These are phyloP conservation scores for Solanum habrochaites DNA, from an alignment of 257 asterid species.

Conservation along the genomic window DNA sequence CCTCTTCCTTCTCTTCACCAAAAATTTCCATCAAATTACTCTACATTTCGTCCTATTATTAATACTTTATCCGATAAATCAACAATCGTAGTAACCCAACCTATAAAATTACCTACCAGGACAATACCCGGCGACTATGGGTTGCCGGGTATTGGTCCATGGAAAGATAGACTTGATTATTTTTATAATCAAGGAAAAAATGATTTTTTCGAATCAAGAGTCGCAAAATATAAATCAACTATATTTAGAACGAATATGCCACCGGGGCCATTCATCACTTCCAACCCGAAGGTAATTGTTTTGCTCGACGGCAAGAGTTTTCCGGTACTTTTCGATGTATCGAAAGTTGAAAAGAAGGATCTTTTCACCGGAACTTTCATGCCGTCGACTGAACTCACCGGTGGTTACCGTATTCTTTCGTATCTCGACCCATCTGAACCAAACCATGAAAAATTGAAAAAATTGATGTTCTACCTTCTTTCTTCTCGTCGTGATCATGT, in stretches of 20 bases:
- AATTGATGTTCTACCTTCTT: background rate
- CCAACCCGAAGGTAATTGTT: slow-evolving; percentile 22
- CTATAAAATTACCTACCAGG: slow-evolving; percentile 5
- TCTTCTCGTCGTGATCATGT: background rate
- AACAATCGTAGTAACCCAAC: background rate
- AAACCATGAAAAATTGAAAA: slow-evolving; percentile 12
- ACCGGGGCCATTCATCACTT: slow-evolving; percentile 47
- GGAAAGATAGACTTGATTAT: slow-evolving; percentile 32
- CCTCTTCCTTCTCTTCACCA: background rate
- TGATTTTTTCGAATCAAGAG: slow-evolving; percentile 29
- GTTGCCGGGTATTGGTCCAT: slow-evolving; percentile 34
- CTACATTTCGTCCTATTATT: background rate
- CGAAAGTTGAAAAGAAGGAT: slow-evolving; percentile 17
- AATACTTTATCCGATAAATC: background rate
- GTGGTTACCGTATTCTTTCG: slow-evolving; percentile 25
- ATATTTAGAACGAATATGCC: slow-evolving; percentile 59
- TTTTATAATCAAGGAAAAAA: slow-evolving; percentile 38
- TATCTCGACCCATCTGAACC: slow-evolving; percentile 33
- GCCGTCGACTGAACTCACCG: slow-evolving; percentile 22
- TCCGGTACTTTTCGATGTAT: slow-evolving; percentile 16
- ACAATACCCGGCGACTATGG: slow-evolving; percentile 47
- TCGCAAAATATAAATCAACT: slow-evolving; percentile 31
- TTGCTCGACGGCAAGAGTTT: slow-evolving; percentile 13
- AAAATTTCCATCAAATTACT: background rate
- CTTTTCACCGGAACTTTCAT: slow-evolving; percentile 20